phyloP scores from a whole-genome alignment of 1,139 yeast species.

The Hansenula sp. region DNA sequence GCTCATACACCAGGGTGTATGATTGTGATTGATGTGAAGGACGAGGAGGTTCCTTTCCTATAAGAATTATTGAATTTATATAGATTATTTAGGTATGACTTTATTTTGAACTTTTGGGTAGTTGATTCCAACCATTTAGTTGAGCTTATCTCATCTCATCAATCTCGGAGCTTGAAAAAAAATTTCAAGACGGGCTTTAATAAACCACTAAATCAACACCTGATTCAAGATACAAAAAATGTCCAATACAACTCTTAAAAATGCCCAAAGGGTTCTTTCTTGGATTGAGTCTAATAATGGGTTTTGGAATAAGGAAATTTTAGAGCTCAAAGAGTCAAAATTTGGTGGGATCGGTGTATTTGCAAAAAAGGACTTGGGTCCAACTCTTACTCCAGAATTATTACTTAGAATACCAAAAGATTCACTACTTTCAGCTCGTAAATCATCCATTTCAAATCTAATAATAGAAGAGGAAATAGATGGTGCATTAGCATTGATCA shows the following conservation, averaged over 20 bases:
- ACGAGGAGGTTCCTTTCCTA: constrained; percentile 16
- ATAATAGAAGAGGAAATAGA: constrained; percentile 54
- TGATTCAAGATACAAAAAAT: constrained; percentile 9
- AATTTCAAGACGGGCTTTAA: not conserved
- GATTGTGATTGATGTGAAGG: constrained; percentile 29
- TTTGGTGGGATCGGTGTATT: constrained; percentile 77
- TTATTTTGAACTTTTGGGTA: not conserved
- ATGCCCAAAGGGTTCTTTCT: constrained; percentile 25
- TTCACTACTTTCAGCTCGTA: constrained; percentile 51
- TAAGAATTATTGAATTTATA: not conserved
- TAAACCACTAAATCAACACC: not conserved
- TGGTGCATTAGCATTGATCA: constrained; percentile 63
- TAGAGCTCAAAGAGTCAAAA: constrained; percentile 44
- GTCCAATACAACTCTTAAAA: constrained; percentile 24
- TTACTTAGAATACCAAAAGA: constrained; percentile 39
- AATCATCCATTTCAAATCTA: constrained; percentile 63
- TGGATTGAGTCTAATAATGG: constrained; percentile 49
- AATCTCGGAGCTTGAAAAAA: not conserved
- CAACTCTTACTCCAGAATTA: constrained; percentile 21
- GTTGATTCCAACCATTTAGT: not conserved
- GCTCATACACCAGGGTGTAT: constrained; percentile 32
- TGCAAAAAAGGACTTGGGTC: constrained; percentile 37
- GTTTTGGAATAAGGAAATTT: constrained; percentile 40
- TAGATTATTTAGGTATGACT: no score
- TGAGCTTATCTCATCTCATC: constrained; percentile 1